phyloP scores from a whole-genome alignment of 768 basidiomycete genomes.

The Lanmaoa pseudosensibilis region DNA sequence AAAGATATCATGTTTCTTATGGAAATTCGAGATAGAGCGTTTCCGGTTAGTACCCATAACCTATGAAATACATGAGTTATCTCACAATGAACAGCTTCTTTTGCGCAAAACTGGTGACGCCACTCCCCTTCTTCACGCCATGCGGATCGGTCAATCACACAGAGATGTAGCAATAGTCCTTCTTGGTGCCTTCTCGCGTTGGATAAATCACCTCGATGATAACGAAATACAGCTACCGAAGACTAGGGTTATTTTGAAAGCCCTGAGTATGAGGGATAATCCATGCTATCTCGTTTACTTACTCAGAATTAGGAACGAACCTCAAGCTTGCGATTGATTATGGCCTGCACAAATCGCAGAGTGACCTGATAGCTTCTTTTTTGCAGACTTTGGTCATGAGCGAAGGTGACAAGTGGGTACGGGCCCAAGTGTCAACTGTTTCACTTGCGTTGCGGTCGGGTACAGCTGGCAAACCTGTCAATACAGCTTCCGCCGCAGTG shows the following conservation, averaged over 20 bases:
- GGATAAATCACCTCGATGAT: slow-evolving; percentile 86
- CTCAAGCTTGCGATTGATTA: slow-evolving; percentile 92
- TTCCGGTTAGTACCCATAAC: slow-evolving; percentile 55
- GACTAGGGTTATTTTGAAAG: slow-evolving; percentile 74
- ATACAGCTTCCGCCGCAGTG: slow-evolving; percentile 72
- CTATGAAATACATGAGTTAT: not conserved
- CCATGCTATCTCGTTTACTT: slow-evolving; percentile 73
- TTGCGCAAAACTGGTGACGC: slow-evolving; percentile 83
- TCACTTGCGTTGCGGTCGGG: slow-evolving; percentile 69
- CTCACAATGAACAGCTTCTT: slow-evolving; percentile 51
- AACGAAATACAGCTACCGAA: slow-evolving; percentile 66
- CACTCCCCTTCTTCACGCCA: slow-evolving; percentile 89
- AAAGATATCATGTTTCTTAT: slow-evolving; percentile 82
- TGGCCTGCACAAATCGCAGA: slow-evolving; percentile 77
- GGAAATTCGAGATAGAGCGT: slow-evolving; percentile 79
- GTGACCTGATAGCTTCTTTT: slow-evolving; percentile 86
- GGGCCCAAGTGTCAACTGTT: slow-evolving; percentile 63
- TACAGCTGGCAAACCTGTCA: slow-evolving; percentile 70
- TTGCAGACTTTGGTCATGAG: slow-evolving; percentile 96
- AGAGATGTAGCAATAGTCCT: slow-evolving; percentile 85
- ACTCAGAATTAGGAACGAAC: slow-evolving; percentile 68
- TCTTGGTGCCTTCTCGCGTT: slow-evolving; percentile 87
- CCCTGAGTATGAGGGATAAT: slow-evolving; percentile 70
- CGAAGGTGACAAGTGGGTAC: slow-evolving; percentile 92
- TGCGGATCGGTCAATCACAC: slow-evolving; percentile 73